Evolutionary conservation across 139 green algal species (phyloP), one percentile per base, ranked within the genome.

Genomic region (Chlorella sp.): DNA sequence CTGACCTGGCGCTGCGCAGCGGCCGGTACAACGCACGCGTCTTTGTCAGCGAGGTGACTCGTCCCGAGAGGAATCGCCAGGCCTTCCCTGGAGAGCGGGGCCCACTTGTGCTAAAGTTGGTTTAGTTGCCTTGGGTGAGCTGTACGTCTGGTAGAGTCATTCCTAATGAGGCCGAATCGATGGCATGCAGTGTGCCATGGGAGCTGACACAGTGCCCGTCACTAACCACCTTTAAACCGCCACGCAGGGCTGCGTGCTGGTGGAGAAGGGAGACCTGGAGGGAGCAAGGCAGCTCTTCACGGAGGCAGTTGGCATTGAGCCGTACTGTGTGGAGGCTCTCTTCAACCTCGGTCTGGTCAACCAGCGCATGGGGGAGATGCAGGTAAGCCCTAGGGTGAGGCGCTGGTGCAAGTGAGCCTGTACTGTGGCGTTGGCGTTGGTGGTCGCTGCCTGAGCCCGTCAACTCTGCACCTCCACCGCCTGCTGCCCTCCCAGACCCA

Each of bases 21-120:
- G 90, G 96, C 75, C 77, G 81, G 73, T 94, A 93, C 82, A 95
- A 91, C 72, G 82, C 90, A 0, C 74, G 82, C 33, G 85, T 86
- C 3, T 89, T 91, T 42, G 89, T 97, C 35, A 94, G 93, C 77
- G 86, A 87, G 77, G 72, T 64, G 27, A 80, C 73, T 27, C 85
- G 67, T 71, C 67, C 49, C n/a, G 42, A 55, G 42, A 17, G 10
- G 17, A 55, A 55, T 24, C 10, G 30, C 10, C 4, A 30, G 14
- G 34, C 5, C 14, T 60, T 31, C 5, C 10, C n/a, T 31, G 31
- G 62, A 36, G 4, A n/a, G 62, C 4, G 34, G 23, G 23, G 17
- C 22, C 62, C 55, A 64, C 24, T 27, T 27, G 55, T 30, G 55
- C 42, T 10, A 17, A 30, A 27, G 55, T 29, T 10, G 17, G 55